Percentiles rank a stretch among this genome's conserved stretches.
These are phyloP conservation scores for Candida anglica DNA, from an alignment of 805 yeast genomes.

Conservation along the genomic window DNA sequence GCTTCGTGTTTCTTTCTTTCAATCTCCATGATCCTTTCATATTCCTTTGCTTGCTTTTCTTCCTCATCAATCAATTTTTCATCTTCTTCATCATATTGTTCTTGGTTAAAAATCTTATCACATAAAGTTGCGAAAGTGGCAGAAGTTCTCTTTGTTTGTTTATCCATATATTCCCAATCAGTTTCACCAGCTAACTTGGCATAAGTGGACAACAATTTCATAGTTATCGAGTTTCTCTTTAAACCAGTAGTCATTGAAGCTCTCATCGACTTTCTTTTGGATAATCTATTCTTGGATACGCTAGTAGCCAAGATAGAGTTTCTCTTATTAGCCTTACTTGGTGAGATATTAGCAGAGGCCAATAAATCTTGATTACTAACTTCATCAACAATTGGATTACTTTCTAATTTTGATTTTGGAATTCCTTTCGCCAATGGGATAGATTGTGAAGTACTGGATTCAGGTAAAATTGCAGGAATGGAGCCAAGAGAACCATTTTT, in stretches of 20 bases:
- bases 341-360: constrained; percentile 25
- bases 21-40: constrained; percentile 44
- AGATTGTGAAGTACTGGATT: constrained; percentile 25
- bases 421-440: constrained; percentile 4
- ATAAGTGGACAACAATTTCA: constrained; percentile 67
- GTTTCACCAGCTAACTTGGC: constrained; percentile 63
- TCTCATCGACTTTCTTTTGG: constrained; percentile 33
- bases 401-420: constrained; percentile 4
- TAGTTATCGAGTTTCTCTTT: constrained; percentile 65
- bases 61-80: constrained; percentile 39
- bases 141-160: constrained; percentile 70
- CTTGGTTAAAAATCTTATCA: constrained; percentile 74
- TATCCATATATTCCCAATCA: constrained; percentile 68
- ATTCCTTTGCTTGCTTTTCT: constrained; percentile 38
- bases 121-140: constrained; percentile 75
- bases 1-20: constrained; percentile 50
- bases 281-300: constrained; percentile 25
- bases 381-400: constrained; percentile 16
- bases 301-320: constrained; percentile 22
- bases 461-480: constrained; percentile 39
- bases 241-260: constrained; percentile 44
- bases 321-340: constrained; percentile 18
- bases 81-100: constrained; percentile 48
- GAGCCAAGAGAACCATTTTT: constrained; percentile 18
- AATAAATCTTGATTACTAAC: constrained; percentile 14